These are phyloP conservation scores for Tuber borchii DNA, from an alignment of 495 filamentous ascomycete species.

Conservation along the genomic window DNA sequence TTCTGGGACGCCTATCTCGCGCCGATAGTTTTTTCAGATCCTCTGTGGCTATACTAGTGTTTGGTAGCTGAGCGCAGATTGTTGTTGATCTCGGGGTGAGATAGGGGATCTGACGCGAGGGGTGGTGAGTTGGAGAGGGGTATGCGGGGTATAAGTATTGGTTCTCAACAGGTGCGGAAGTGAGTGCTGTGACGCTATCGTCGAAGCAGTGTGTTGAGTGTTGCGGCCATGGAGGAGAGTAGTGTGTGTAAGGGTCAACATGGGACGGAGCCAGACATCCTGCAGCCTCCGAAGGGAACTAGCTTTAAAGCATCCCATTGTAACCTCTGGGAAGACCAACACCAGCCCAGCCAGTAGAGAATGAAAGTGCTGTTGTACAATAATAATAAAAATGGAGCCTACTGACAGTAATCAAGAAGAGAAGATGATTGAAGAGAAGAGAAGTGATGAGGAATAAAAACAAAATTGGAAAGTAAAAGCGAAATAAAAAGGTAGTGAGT, in stretches of 20 bases:
- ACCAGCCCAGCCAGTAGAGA: neutral
- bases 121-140: neutral
- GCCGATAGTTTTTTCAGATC: too few species aligned
- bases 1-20: too few species aligned
- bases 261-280: constrained; percentile 47
- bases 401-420: neutral
- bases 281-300: constrained; percentile 59
- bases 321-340: neutral
- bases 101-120: neutral
- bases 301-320: constrained; percentile 75
- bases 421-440: neutral
- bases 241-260: neutral
- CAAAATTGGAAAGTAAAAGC: too few species aligned
- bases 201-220: neutral
- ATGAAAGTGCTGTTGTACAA: neutral
- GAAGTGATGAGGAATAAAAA: neutral
- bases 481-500: neutral
- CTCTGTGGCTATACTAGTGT: too few species aligned
- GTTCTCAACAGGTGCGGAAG: neutral
- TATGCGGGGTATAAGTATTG: neutral
- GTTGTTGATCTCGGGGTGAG: too few species aligned
- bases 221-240: neutral
- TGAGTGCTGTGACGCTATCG: neutral
- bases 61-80: too few species aligned
- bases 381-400: neutral